These are phyloP conservation scores for Hymenoscyphus repandus DNA, from an alignment of 2,329 filamentous ascomycete species.

Conservation along the genomic window DNA sequence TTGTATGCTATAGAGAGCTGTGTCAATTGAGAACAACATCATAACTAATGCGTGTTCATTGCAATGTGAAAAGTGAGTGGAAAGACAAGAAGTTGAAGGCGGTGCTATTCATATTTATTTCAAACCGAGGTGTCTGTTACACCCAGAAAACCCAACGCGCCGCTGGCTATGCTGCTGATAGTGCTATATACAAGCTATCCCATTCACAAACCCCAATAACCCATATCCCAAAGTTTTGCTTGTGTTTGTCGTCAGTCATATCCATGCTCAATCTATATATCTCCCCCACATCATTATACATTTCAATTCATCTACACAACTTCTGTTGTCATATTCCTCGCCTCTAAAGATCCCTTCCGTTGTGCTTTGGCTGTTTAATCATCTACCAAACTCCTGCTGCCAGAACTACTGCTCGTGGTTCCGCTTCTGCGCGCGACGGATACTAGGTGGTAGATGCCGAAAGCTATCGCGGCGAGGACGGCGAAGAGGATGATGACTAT, in stretches of 20 bases:
- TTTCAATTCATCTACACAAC: neutral
- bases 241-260: neutral
- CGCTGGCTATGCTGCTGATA: constrained; percentile 1
- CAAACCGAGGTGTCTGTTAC: neutral
- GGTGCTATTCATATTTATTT: neutral
- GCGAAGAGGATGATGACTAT: constrained; percentile 64
- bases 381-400: constrained; percentile 24
- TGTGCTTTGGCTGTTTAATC: constrained; percentile 14
- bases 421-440: constrained; percentile 36
- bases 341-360: too few relatives aligned
- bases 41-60: neutral
- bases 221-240: constrained; percentile 1
- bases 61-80: neutral
- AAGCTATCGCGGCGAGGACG: constrained; percentile 54
- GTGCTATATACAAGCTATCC: constrained; percentile 13
- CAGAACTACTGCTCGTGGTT: constrained; percentile 16
- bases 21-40: neutral
- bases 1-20: neutral
- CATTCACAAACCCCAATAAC: constrained; percentile 3
- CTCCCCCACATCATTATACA: neutral
- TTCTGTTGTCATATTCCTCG: too few relatives aligned
- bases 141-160: neutral
- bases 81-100: too few relatives aligned
- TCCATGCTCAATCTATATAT: neutral
- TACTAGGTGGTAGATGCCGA: constrained; percentile 59